Percentiles rank a stretch among this genome's conserved stretches.
Evolutionary conservation across 1,284 basidiomycete species (phyloP).

Genomic region (Violaceomyces palustris): DNA sequence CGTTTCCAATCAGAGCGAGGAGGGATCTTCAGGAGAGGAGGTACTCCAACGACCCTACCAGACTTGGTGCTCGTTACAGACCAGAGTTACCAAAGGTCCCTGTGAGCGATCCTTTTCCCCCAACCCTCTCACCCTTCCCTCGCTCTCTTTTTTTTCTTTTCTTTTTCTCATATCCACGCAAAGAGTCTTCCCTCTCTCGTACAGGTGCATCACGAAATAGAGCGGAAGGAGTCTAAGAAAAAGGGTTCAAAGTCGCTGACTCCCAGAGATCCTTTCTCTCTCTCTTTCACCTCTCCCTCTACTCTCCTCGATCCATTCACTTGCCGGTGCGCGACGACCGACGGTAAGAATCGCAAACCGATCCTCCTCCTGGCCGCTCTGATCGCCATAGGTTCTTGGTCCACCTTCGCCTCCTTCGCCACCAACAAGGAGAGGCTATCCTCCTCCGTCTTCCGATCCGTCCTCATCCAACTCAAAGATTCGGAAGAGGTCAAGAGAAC

Average conservation of each 20-base stretch:
- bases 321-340: neutral
- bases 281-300: neutral
- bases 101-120: neutral
- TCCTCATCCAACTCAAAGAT: constrained; percentile 25
- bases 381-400: constrained; percentile 18
- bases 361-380: constrained; percentile 2
- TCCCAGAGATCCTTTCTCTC: too few species aligned
- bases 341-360: constrained; percentile 2
- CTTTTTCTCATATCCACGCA: too few species aligned
- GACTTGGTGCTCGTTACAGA: neutral
- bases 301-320: neutral
- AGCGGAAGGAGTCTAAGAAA: too few species aligned
- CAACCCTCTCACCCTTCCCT: too few species aligned
- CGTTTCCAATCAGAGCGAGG: too few species aligned
- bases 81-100: neutral
- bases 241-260: too few species aligned
- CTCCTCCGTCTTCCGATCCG: constrained; percentile 29
- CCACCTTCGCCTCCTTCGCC: constrained; percentile 26
- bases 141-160: too few species aligned
- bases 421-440: constrained; percentile 45
- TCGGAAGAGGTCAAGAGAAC: constrained; percentile 9
- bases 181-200: too few species aligned
- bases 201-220: too few species aligned
- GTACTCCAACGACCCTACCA: neutral
- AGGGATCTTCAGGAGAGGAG: too few species aligned